Evolutionary conservation across 257 asterid genomes (phyloP).

Genomic region (Ophiorrhiza pumila): DNA sequence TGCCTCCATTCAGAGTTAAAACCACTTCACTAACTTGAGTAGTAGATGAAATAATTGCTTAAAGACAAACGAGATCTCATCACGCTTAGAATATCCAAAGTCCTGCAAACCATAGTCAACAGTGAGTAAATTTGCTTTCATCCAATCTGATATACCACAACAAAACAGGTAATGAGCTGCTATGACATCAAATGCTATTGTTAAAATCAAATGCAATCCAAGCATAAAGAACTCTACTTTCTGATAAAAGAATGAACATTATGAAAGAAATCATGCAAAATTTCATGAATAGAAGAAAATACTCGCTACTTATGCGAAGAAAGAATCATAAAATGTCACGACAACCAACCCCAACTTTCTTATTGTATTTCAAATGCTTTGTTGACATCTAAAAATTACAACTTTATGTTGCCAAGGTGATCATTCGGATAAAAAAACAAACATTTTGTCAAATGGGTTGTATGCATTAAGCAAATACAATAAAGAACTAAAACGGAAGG

Average conservation of each 20-base stretch:
- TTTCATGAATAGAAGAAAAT: not conserved
- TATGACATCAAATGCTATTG: not conserved
- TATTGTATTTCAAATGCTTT: no score
- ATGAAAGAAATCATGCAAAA: not conserved
- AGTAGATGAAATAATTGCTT: not conserved
- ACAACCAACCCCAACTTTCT: no score
- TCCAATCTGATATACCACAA: not conserved
- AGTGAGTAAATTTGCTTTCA: not conserved
- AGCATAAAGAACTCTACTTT: not conserved
- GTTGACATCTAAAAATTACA: not conserved
- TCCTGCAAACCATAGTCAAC: not conserved
- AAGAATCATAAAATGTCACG: no score
- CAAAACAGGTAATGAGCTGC: not conserved
- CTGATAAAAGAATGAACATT: not conserved
- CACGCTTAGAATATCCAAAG: not conserved
- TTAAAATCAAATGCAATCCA: not conserved
- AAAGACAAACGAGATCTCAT: not conserved
- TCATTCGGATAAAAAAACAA: no score
- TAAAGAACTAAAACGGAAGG: not conserved
- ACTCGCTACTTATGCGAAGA: not conserved
- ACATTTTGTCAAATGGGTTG: slow-evolving; percentile 1
- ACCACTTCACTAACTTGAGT: slow-evolving; percentile 12
- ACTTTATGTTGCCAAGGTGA: not conserved
- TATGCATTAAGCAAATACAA: not conserved
- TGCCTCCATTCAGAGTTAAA: slow-evolving; percentile 34